Evolutionary conservation across 805 yeast species (phyloP), one percentile per base, ranked within the genome.

Genomic region (Lipomyces oligophaga): DNA sequence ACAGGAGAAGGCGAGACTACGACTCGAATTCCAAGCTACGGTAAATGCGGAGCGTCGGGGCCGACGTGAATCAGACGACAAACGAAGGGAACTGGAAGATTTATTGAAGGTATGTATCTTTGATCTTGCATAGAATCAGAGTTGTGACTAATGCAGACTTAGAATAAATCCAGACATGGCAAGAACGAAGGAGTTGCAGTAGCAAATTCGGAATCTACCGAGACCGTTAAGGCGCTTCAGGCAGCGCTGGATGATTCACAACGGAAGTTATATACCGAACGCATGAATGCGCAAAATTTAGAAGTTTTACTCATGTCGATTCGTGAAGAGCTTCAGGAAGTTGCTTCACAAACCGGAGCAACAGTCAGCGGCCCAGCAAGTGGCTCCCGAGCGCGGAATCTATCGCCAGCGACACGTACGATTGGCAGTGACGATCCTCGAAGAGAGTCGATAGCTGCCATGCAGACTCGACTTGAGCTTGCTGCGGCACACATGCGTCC

Each of bases 261-360:
- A 30, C 49, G 54, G 31, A 51, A 51, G 40, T 49, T 51, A 15
- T 41, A 36, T 42, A 45, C 38, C 32, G 55, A 51, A 33, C 52
- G 55, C 19, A 35, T 42, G 38, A 51, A 51, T 34, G 46, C 49
- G 5, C 54, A 51, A 27, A 51, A 51, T 25, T 41, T 51, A 11
- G 55, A 51, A 24, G 47, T 25, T 34, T 41, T 51, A 54, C 45
- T 51, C 18, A 42, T 43, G 26, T 27, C 49, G 26, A 51, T 51
- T 13, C 45, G 47, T 5, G 53, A 51, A 28, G 55, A 51, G 33
- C 30, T 51, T 10, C 45, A 49, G 26, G 54, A 44, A n/a, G 19
- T 38, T 34, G 30, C n/a, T n/a, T n/a, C n/a, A n/a, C 54, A 11
- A 28, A 33, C 21, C 40, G 35, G 30, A 6, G 38, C 5, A n/a